phyloP scores from a whole-genome alignment of 176 grass and related monocot species.

The Zoysia japonica region DNA sequence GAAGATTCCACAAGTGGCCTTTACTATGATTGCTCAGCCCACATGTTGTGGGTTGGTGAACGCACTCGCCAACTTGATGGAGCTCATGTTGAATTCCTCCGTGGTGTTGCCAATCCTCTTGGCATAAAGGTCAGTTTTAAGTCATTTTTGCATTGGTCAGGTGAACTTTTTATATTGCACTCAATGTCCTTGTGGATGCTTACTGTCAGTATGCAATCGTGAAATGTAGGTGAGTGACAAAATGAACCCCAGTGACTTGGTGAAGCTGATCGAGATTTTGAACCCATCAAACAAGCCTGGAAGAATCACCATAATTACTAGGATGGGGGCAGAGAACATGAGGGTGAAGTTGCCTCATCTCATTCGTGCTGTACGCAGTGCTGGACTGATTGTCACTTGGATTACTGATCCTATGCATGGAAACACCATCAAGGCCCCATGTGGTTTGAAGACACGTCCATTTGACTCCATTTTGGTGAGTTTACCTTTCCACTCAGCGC shows the following conservation, averaged over 20 bases:
- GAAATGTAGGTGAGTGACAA: slow-evolving; percentile 89
- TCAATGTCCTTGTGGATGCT: background rate
- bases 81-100: slow-evolving; percentile 96
- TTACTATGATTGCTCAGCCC: slow-evolving; percentile 94
- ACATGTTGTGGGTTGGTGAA: slow-evolving; percentile 98
- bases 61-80: slow-evolving; percentile 93
- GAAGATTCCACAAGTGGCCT: slow-evolving; percentile 90
- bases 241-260: slow-evolving; percentile 87
- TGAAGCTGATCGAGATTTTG: slow-evolving; percentile 94
- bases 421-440: slow-evolving; percentile 96
- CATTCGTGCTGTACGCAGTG: slow-evolving; percentile 74
- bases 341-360: slow-evolving; percentile 95
- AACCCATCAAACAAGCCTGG: slow-evolving; percentile 95
- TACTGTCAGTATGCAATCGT: slow-evolving; percentile 15
- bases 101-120: slow-evolving; percentile 90
- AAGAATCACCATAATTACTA: slow-evolving; percentile 92
- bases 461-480: slow-evolving; percentile 87
- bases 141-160: background rate
- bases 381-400: slow-evolving; percentile 92
- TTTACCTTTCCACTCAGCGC: background rate
- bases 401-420: slow-evolving; percentile 97
- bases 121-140: slow-evolving; percentile 72
- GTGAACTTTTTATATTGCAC: background rate
- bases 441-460: slow-evolving; percentile 90
- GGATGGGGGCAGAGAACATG: slow-evolving; percentile 99